A percentile compares a stretch with the other conserved stretches of the same genome.
phyloP scores from a whole-genome alignment of 805 yeast genomes.

The Candida xyloterini region DNA sequence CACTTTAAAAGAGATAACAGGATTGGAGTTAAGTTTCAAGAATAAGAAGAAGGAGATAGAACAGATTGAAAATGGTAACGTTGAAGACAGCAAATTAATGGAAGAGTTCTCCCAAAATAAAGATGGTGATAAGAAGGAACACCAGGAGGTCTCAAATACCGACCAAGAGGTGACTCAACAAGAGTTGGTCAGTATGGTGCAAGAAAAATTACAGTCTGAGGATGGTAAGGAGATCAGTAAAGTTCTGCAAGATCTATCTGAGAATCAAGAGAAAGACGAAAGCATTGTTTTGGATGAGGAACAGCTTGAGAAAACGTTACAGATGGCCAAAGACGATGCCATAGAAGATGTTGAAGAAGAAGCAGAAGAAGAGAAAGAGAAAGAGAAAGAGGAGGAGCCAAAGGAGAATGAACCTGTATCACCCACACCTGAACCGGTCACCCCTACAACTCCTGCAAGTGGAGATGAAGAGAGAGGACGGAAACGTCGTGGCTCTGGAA shows the following conservation, averaged over 20 bases:
- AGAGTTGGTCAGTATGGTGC: slow-evolving; percentile 4
- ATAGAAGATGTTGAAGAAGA: slow-evolving; percentile 9
- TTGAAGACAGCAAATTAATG: slow-evolving; percentile 35
- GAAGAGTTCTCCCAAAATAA: slow-evolving; percentile 24
- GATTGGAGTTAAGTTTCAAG: slow-evolving; percentile 37
- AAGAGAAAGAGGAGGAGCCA: slow-evolving; percentile 5
- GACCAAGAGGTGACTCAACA: slow-evolving; percentile 9
- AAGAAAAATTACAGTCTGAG: slow-evolving; percentile 11
- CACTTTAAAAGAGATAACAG: slow-evolving; percentile 35
- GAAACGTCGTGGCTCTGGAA: slow-evolving; percentile 22
- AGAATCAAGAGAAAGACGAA: slow-evolving; percentile 4
- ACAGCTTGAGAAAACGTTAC: slow-evolving; percentile 4
- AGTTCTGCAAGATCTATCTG: slow-evolving; percentile 5
- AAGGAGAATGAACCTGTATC: slow-evolving; percentile 12
- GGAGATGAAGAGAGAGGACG: slow-evolving; percentile 13
- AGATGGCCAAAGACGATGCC: slow-evolving; percentile 5
- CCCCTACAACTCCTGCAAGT: slow-evolving; percentile 12
- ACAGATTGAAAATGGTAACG: slow-evolving; percentile 39
- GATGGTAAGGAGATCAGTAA: slow-evolving; percentile 7
- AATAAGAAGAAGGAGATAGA: slow-evolving; percentile 37
- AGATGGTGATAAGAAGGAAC: background rate
- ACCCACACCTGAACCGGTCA: slow-evolving; percentile 22
- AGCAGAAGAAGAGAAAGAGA: slow-evolving; percentile 8
- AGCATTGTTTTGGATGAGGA: slow-evolving; percentile 5
- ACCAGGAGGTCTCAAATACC: background rate